Evolutionary conservation across 495 filamentous ascomycete species (phyloP), one percentile per base, ranked within the genome.

Genomic region (Penicillium angulare): DNA sequence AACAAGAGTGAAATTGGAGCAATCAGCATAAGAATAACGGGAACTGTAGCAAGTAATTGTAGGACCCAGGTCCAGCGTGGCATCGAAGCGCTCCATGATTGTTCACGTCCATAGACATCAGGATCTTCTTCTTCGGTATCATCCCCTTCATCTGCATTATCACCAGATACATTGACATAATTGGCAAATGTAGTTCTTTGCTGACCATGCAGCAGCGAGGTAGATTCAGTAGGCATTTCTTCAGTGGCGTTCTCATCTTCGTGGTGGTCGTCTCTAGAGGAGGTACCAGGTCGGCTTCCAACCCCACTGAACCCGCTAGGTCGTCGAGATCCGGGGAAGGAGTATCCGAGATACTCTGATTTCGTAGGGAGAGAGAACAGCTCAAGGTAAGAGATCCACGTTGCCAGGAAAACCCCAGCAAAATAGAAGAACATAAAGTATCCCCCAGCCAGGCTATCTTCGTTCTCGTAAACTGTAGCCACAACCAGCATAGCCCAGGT

Each of bases 381-480:
- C 64, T 98, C 93, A 48, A 86, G 71, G 35, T 92, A 81, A 3
- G 81, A 75, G 49, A 92, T 82, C 64, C 85, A 79, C 3, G 82
- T 83, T 31, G 90, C 82, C 24, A 92, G 63, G 63, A 92, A 95
- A 3, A 84, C 71, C 2, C 85, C 84, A 0, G 85, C 77, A 55
- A 91, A 87, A 59, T 89, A 85, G 57, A 96, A 86, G 27, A 95
- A 80, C 45, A 92, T 79, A 51, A 89, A 85, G 60, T 98, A 98
- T 13, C 86, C 87, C 22, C 86, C 80, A 12, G 81, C 89, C 36
- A 97, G 76, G 31, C 81, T 74, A 50, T 82, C 74, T 45, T 85
- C 79, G 59, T 92, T 82, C 52, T 89, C 84, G 42, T 82, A 77
- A 5, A 92, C 82, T 3, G 92, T 90, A 20, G 84, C 80, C 10